Base-by-base conservation (phyloP, 2,329 filamentous ascomycete genomes). In the Pseudogymnoascus sp. region DNA sequence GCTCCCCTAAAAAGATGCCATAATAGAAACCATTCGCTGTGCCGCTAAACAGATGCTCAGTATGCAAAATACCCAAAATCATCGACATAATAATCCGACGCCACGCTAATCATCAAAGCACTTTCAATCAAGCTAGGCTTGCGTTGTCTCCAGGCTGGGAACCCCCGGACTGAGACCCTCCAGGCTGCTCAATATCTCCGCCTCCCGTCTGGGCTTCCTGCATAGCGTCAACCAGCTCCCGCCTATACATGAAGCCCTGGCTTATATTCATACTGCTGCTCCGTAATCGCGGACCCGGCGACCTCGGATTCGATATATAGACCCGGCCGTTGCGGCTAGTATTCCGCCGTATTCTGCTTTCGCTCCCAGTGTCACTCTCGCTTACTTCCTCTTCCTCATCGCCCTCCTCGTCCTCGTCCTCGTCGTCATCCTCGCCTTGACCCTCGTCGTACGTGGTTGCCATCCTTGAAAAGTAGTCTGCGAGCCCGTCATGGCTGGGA, bases 391-490 rank as follows among this genome's bases (percentile, higher is more conserved):
- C 68, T 34, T 70, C 67, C 42, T 72, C 70, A 46, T 72, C n/a
- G n/a, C n/a, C 70, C 42, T 64, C 67, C 21, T 72, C 68, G 38
- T 21, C 23, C 10, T 21, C 12, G 11, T 59, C 36, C n/a, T 36
- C n/a, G 63, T 65, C 37, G 38, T 25, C 28, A 60, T 4, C 42
- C 12, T 5, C 67, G 66, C 40, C 34, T 61, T 31, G 62, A 46
- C 31, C 14, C 23, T 62, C 6, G 36, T 28, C 25, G 50, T 10
- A 64, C 8, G 10, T 50, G 11, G 87, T 82, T 1, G 84, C 83
- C 46, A 88, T 74, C 14, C 87, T 81, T 2, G 83, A 77, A 72
- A 91, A 91, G 71, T 91, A 91, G 70, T 90, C 88, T 12, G 86
- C 84, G 18, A 90, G 74, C 2, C 81, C 63, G 81, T 85, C 56